Percentiles rank a stretch among this genome's conserved stretches.
Conservation (phyloP, 768 basidiomycete species). For the Heimioporus sp. region DNA sequence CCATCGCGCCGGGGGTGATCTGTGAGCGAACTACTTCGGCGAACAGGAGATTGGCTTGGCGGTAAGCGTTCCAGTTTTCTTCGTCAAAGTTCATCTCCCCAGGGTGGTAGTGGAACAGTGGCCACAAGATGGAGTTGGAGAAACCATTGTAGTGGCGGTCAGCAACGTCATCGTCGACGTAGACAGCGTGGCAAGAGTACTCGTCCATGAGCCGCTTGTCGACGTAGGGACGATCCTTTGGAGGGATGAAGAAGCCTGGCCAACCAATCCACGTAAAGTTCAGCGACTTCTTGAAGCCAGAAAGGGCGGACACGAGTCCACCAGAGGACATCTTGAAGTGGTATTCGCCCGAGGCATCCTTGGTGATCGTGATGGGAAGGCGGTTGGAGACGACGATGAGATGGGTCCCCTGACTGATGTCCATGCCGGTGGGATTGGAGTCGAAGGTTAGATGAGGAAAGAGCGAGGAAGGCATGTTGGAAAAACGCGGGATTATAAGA, state of each 20-base stretch:
- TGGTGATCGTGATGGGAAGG: conserved; percentile 92
- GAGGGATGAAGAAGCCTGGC: conserved; percentile 93
- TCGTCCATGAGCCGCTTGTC: conserved; percentile 92
- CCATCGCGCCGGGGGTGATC: conserved; percentile 84
- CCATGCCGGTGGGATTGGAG: conserved; percentile 40
- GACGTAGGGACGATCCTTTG: conserved; percentile 86
- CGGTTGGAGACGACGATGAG: conserved; percentile 97
- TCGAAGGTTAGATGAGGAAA: conserved; percentile 21
- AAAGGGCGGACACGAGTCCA: conserved; percentile 94
- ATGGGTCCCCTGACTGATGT: conserved; percentile 52
- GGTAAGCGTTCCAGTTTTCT: conserved; percentile 96
- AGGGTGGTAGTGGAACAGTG: conserved; percentile 98
- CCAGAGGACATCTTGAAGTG: conserved; percentile 99
- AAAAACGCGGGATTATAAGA: conserved; percentile 25
- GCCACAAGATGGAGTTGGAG: conserved; percentile 99
- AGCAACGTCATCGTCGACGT: conserved; percentile 97
- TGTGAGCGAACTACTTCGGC: conserved; percentile 85
- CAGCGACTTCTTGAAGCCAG: conserved; percentile 97
- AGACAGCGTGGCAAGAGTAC: conserved; percentile 96
- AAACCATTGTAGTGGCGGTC: conserved; percentile 98
- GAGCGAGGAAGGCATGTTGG: conserved; percentile 26
- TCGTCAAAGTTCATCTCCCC: conserved; percentile 99
- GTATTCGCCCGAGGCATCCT: conserved; percentile 89
- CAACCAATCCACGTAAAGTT: conserved; percentile 98
- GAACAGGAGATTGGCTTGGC: conserved; percentile 94